Base-by-base conservation (phyloP, 345 rosid genomes). In the Salix purpurea region DNA sequence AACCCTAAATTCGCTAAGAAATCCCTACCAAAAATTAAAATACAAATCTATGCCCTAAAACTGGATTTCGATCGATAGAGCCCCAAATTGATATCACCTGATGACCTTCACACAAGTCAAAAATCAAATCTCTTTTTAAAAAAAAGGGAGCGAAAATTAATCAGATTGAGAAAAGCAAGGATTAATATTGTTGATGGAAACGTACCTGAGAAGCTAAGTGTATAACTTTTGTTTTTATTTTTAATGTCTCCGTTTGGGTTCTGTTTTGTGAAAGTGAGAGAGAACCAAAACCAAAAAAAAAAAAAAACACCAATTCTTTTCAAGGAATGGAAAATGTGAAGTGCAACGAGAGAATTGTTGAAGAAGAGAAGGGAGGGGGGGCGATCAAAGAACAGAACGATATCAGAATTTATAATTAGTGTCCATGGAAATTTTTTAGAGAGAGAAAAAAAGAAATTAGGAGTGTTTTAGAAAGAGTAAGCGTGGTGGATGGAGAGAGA, bases 1-100 rank as follows among this genome's bases (percentile, higher is more conserved):
- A 62, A 60, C 39, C 48, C 58, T 19, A 73, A 68, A 66, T 72
- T 72, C 61, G 40, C 18, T 40, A 42, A 24, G 71, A 69, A 64
- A 32, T 18, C 32, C 37, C 26, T 39, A 36, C 30, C 60, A 26
- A 28, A 42, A 40, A 42, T 10, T 6, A 78, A 60, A 65, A 42
- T 10, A 11, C 73, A 60, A 65, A 72, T 24, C 30, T 26, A 67
- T 40, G 70, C 78, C 74, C 80, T 67, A 73, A 50, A n/a, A 11
- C 32, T 73, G 69, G 14, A 69, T 73, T 39, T 50, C 52, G 72
- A 77, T 74, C 70, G 56, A 42, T 15, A 52, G 32, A 75, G 74
- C 30, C 46, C 73, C 52, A 56, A 67, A 72, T 52, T 66, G 75
- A 79, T 44, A 74, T 12, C 69, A 71, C 76, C 78, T 71, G 68